Evolutionary conservation across 768 basidiomycete genomes (phyloP).

Genomic region (Phanerodontia chrysosporium): DNA sequence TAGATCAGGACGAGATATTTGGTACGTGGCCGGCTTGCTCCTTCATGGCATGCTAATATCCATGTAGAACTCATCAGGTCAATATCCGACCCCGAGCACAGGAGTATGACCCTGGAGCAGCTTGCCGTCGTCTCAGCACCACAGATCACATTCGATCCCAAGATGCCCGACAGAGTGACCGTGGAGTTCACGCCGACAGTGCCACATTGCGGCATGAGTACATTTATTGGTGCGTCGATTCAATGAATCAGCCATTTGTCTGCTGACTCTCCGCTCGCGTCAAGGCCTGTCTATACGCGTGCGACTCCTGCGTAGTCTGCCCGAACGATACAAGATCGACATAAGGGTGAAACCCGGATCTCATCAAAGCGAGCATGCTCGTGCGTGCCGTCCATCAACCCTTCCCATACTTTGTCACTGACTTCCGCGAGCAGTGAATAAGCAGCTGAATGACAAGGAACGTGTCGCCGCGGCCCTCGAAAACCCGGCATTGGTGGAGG

Average conservation of each 20-base stretch:
- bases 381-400: conserved; percentile 46
- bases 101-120: conserved; percentile 85
- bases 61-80: conserved; percentile 81
- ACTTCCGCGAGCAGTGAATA: too few species aligned
- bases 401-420: too few species aligned
- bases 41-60: not conserved
- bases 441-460: conserved; percentile 98
- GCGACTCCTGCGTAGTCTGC: conserved; percentile 82
- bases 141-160: conserved; percentile 58
- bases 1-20: conserved; percentile 91
- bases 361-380: conserved; percentile 90
- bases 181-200: conserved; percentile 98
- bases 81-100: conserved; percentile 95
- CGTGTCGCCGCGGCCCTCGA: conserved; percentile 95
- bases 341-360: conserved; percentile 91
- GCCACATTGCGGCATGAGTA: conserved; percentile 97
- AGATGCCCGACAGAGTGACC: conserved; percentile 57
- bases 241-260: not conserved
- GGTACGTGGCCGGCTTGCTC: conserved; percentile 44
- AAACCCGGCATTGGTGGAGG: conserved; percentile 80
- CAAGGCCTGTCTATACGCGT: conserved; percentile 95
- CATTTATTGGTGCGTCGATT: conserved; percentile 73
- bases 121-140: conserved; percentile 90
- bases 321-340: conserved; percentile 91
- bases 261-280: not conserved